These are phyloP conservation scores for Paraphaeosphaeria sporulosa DNA, from an alignment of 2,329 filamentous ascomycete species.

Conservation along the genomic window DNA sequence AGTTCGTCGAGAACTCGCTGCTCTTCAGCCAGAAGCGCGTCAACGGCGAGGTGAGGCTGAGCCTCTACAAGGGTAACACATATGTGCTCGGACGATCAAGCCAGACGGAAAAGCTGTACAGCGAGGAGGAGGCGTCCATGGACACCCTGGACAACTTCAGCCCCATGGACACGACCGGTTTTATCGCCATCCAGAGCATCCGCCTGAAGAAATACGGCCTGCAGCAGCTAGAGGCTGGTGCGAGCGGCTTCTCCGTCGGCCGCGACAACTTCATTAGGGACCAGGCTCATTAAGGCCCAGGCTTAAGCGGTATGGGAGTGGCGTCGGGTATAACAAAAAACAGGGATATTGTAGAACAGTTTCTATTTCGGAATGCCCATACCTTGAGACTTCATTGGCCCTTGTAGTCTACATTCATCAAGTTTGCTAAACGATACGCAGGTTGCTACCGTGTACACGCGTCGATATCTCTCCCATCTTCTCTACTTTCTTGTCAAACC, in stretches of 20 bases:
- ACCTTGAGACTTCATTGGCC: not conserved
- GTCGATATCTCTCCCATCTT: not conserved
- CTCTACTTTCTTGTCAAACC: conserved; percentile 18
- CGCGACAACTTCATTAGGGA: conserved; percentile 5
- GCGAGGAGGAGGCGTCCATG: conserved; percentile 71
- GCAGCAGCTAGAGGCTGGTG: conserved; percentile 47
- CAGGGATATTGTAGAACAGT: conserved; percentile 6
- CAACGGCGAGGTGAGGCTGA: conserved; percentile 64
- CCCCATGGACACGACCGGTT: conserved; percentile 71
- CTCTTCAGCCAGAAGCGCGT: conserved; percentile 50
- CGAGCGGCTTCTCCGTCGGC: conserved; percentile 9
- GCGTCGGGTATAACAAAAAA: not conserved
- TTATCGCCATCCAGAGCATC: conserved; percentile 75
- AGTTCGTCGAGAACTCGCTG: conserved; percentile 71
- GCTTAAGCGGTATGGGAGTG: not conserved
- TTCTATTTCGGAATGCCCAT: not conserved
- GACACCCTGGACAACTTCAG: conserved; percentile 74
- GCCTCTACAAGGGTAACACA: conserved; percentile 72
- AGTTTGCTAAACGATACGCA: not conserved
- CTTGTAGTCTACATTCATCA: not conserved
- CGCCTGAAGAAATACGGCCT: conserved; percentile 54
- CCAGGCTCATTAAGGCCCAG: not conserved
- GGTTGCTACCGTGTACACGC: not conserved
- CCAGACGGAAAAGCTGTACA: conserved; percentile 74
- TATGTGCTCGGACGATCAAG: conserved; percentile 66